These are phyloP conservation scores for Coemansia biformis DNA, from an alignment of 192 early-diverging fungal genomes.

Conservation along the genomic window DNA sequence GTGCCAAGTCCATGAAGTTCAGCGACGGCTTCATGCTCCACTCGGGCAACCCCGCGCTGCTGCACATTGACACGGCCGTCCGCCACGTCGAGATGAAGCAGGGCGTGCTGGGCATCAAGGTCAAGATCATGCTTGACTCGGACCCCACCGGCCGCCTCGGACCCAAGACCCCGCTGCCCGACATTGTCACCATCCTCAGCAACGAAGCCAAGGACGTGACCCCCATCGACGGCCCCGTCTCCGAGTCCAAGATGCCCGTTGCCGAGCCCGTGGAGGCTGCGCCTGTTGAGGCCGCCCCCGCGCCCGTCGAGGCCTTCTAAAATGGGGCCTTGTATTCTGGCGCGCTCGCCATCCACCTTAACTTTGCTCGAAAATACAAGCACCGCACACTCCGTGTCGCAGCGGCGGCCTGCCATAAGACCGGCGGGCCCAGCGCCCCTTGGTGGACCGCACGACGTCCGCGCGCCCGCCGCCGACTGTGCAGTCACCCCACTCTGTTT, in stretches of 20 bases:
- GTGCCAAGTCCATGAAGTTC: conserved; percentile 99
- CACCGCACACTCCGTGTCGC: too few relatives aligned
- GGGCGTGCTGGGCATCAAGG: conserved; percentile 99
- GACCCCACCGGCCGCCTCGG: conserved; percentile 91
- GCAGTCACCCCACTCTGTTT: too few relatives aligned
- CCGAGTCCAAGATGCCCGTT: conserved; percentile 52
- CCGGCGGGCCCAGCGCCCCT: too few relatives aligned
- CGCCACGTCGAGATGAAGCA: conserved; percentile 98
- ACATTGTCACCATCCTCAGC: conserved; percentile 84
- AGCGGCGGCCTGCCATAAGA: too few relatives aligned
- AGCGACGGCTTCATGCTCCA: conserved; percentile 99
- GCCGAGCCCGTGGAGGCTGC: conserved; percentile 22
- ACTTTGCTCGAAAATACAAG: conserved; percentile 5
- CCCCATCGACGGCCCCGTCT: conserved; percentile 61
- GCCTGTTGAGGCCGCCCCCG: conserved; percentile 24
- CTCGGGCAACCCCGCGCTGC: conserved; percentile 96
- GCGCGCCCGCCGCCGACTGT: too few relatives aligned
- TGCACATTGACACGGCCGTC: conserved; percentile 93
- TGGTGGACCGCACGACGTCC: too few relatives aligned
- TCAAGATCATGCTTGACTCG: conserved; percentile 98
- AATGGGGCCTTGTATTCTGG: conserved; percentile 19
- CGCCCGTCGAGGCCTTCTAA: conserved; percentile 44
- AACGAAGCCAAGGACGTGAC: conserved; percentile 82
- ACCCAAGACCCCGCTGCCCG: conserved; percentile 94
- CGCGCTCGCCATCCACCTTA: conserved; percentile 1